A percentile compares a stretch with the other conserved stretches of the same genome.
Conservation (phyloP, 768 basidiomycete species). For the Auricularia heimuer region DNA sequence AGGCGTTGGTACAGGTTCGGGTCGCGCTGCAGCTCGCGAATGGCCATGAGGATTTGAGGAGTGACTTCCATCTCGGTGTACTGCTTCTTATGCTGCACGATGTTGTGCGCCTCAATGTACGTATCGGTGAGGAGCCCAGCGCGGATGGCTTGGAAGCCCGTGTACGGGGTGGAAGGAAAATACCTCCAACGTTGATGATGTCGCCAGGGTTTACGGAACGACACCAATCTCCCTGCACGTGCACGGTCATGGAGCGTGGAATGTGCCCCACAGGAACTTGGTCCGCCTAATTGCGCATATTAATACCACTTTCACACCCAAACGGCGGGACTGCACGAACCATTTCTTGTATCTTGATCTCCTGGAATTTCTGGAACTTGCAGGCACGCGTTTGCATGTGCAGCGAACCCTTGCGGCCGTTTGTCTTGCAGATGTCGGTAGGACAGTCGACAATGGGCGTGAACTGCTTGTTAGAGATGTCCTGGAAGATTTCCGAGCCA, state of each 20-base stretch:
- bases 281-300: slow-evolving; percentile 52
- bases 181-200: slow-evolving; percentile 89
- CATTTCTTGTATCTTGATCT: slow-evolving; percentile 99
- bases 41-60: slow-evolving; percentile 62
- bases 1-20: slow-evolving; percentile 79
- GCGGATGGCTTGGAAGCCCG: slow-evolving; percentile 92
- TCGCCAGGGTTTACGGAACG: slow-evolving; percentile 93
- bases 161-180: slow-evolving; percentile 95
- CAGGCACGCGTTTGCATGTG: slow-evolving; percentile 99
- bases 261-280: slow-evolving; percentile 99
- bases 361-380: slow-evolving; percentile 96
- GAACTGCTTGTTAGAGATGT: slow-evolving; percentile 87
- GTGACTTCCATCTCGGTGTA: slow-evolving; percentile 93
- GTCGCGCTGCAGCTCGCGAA: slow-evolving; percentile 61
- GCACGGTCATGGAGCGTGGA: slow-evolving; percentile 96
- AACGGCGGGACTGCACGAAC: slow-evolving; percentile 28
- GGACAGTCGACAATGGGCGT: slow-evolving; percentile 82
- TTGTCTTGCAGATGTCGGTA: slow-evolving; percentile 73
- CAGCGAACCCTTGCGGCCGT: slow-evolving; percentile 77
- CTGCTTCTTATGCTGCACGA: slow-evolving; percentile 94
- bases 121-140: slow-evolving; percentile 96
- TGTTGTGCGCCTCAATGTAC: slow-evolving; percentile 84
- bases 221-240: slow-evolving; percentile 82
- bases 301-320: no score
- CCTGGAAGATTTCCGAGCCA: slow-evolving; percentile 97